Evolutionary conservation across 2,329 filamentous ascomycete species (phyloP), one percentile per base, ranked within the genome.

Genomic region (Cytospora chrysosperma): DNA sequence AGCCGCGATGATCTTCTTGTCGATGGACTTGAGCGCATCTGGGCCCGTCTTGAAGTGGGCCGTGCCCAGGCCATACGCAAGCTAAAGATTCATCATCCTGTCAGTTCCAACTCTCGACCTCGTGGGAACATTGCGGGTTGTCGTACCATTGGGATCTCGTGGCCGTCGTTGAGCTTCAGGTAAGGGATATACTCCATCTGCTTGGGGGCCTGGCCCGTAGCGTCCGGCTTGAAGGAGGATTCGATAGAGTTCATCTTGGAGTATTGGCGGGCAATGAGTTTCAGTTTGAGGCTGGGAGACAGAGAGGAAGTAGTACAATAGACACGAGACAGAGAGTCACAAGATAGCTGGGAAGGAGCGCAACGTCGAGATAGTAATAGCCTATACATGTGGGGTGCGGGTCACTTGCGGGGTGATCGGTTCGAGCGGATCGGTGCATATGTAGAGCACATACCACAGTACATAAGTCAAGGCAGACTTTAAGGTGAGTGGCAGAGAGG

Each of bases 61-160:
- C 0, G 89, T 91, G 50, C 90, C 90, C 4, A 90, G 84, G 27
- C 90, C 90, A 70, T 90, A 93, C 49, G 81, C 87, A 21, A 93
- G 77, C 87, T 89, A 64, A n/a, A 28, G 30, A 40, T 50, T 49
- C 52, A 17, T 43, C 67, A n/a, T 55, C 67, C 52, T 55, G 62
- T 56, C 32, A 56, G 26, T 58, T 43, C 9, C 51, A 57, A 17
- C 26, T 1, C 30, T 34, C 47, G 19, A 43, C 17, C 24, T 21
- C 19, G n/a, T 52, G 62, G 27, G 2, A 24, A 24, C 13, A 24
- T 13, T 6, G 12, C 13, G 34, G n/a, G 43, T 37, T 65, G 62
- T 69, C 79, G 66, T 76, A 88, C 86, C 80, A 90, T 82, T 13
- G 90, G 90, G 59, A 93, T 90, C 63, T 85, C 82, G 65, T 85